Evolutionary conservation across 192 early-diverging fungal genomes (phyloP), one percentile per base, ranked within the genome.

Genomic region (Linnemannia elongata): DNA sequence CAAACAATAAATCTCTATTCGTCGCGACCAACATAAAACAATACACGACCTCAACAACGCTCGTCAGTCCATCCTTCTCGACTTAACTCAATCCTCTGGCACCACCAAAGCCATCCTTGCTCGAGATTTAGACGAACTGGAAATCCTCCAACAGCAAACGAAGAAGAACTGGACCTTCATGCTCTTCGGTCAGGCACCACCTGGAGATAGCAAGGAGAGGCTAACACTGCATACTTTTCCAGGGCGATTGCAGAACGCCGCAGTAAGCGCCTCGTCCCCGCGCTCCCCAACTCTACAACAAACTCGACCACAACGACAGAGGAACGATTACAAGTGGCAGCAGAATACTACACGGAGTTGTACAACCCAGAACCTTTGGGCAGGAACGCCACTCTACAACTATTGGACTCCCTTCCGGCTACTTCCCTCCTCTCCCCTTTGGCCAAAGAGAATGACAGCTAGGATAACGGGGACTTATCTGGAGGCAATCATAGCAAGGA

Each of bases 151-250:
- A 27, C 49, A 33, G 30, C 60, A 63, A 63, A 63, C 22, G 60
- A 63, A 24, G 60, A 63, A 27, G 22, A 33, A 4, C 60, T 22
- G 60, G 71, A 80, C 7, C 39, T 39, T 2, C 33, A 66, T 36
- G 60, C 82, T 6, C 55, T 79, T 2, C 45, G 68, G 3, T 35
- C 82, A 4, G 72, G 82, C 2, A 8, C 33, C 8, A 27, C 38
- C 6, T 87, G 76, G 85, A 45, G 15, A 39, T 80, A 87, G n/a
- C 52, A 78, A 35, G 85, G 85, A 1, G 85, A 87, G 30, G 6
- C 76, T 2, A 87, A 45, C 66, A 87, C 57, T 17, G 63, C 55
- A 27, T 88, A 79, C 68, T 88, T 88, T 47, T 82, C 69, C 27
- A 33, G 54, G 9, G 38, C 33, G 20, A 69, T 88, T 49, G 38